Conservation (phyloP, 495 filamentous ascomycete genomes). For the Hypoxylon cercidicola region DNA sequence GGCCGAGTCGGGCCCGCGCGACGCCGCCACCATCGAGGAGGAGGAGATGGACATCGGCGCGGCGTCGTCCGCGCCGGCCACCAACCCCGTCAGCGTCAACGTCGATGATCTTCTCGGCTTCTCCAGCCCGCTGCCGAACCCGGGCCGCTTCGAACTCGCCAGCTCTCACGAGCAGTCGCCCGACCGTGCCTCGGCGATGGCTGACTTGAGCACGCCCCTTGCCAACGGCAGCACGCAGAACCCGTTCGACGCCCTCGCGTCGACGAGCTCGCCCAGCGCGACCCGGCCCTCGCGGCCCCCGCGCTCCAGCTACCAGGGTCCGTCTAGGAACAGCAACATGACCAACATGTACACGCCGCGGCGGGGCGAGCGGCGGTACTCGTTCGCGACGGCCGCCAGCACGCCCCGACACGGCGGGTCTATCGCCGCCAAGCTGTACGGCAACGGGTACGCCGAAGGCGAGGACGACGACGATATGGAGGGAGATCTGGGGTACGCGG, state of each 20-base stretch:
- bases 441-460: conserved; percentile 46
- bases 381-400: conserved; percentile 49
- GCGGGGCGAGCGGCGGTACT: conserved; percentile 51
- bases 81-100: too few species aligned
- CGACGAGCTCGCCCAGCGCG: conserved; percentile 13
- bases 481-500: conserved; percentile 93
- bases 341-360: conserved; percentile 58
- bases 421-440: conserved; percentile 58
- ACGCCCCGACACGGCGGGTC: conserved; percentile 50
- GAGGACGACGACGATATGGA: conserved; percentile 81
- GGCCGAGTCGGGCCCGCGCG: conserved; percentile 53
- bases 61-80: conserved; percentile 55
- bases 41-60: conserved; percentile 95
- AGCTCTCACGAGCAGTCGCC: conserved; percentile 53
- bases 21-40: conserved; percentile 49
- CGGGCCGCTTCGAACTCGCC: conserved; percentile 85
- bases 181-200: conserved; percentile 22
- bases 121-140: conserved; percentile 72
- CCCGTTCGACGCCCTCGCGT: conserved; percentile 26
- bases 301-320: conserved; percentile 51
- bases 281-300: conserved; percentile 15
- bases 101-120: conserved; percentile 77
- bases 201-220: conserved; percentile 7
- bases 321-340: conserved; percentile 47
- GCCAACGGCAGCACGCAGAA: conserved; percentile 25